phyloP scores from a whole-genome alignment of 352 stramenopile species.

The Globisporangium irregulare region DNA sequence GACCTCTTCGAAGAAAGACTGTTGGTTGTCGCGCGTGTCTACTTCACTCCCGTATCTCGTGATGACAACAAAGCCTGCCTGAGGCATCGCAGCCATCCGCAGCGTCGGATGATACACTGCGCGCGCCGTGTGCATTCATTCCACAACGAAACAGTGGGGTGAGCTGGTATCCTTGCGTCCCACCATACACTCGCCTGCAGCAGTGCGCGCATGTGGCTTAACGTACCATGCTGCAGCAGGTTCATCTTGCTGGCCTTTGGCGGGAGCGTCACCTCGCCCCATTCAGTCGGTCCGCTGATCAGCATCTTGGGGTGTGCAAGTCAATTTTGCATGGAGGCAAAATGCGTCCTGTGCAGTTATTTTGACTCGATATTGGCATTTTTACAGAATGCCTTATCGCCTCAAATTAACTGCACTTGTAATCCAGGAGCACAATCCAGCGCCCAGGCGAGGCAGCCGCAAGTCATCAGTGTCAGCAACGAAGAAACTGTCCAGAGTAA shows the following conservation, averaged over 20 bases:
- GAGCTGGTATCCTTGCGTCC: neutral
- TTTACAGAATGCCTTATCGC: too few relatives aligned
- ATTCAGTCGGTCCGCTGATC: slow-evolving; percentile 38
- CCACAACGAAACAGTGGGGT: neutral
- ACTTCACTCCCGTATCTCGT: slow-evolving; percentile 12
- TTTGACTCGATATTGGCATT: too few relatives aligned
- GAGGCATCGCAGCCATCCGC: slow-evolving; percentile 33
- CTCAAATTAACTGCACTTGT: neutral
- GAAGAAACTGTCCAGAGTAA: too few relatives aligned
- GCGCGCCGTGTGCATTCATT: neutral
- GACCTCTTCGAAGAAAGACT: slow-evolving; percentile 16
- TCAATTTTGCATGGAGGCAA: neutral
- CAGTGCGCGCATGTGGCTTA: neutral
- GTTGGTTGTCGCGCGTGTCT: neutral
- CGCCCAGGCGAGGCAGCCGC: too few relatives aligned
- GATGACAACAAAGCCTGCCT: slow-evolving; percentile 34
- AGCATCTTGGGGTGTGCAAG: slow-evolving; percentile 22
- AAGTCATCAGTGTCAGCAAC: too few relatives aligned
- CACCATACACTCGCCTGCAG: neutral
- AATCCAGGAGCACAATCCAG: too few relatives aligned
- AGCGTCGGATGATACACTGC: slow-evolving; percentile 44
- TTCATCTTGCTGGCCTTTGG: slow-evolving; percentile 33
- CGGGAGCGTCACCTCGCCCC: slow-evolving; percentile 30
- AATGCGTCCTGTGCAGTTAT: too few relatives aligned
- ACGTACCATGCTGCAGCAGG: slow-evolving; percentile 37